Percentiles rank a stretch among this genome's conserved stretches.
Conservation (phyloP, 495 filamentous ascomycete species). For the Tricharina praecox region DNA sequence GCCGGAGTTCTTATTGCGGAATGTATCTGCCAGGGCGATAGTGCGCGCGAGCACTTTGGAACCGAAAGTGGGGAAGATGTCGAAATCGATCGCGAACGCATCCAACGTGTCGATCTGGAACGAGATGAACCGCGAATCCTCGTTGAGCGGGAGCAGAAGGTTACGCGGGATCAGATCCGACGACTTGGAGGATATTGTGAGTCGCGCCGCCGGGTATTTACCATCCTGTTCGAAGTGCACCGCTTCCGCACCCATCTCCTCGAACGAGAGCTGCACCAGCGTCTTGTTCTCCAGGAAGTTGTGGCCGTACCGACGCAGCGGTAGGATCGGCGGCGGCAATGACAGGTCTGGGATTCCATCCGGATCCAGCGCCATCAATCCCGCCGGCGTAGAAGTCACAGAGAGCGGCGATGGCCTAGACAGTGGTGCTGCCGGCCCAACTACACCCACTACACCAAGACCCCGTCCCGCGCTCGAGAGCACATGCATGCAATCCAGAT, state of each 20-base stretch:
- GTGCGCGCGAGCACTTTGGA: slow-evolving; percentile 93
- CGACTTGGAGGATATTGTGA: slow-evolving; percentile 89
- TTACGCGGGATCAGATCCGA: slow-evolving; percentile 94
- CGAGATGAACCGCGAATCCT: slow-evolving; percentile 77
- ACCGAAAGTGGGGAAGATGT: slow-evolving; percentile 93
- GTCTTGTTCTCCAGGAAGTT: slow-evolving; percentile 97
- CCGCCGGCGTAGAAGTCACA: slow-evolving; percentile 19
- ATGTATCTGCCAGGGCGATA: slow-evolving; percentile 72
- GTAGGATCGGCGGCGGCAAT: slow-evolving; percentile 89
- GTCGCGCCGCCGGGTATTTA: slow-evolving; percentile 83
- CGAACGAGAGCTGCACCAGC: slow-evolving; percentile 78
- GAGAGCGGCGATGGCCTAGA: slow-evolving; percentile 33
- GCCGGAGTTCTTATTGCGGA: slow-evolving; percentile 54
- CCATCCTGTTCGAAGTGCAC: slow-evolving; percentile 85
- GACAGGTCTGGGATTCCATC: slow-evolving; percentile 87
- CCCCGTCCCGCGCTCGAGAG: slow-evolving; percentile 41
- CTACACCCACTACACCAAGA: slow-evolving; percentile 20
- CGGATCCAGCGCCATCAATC: slow-evolving; percentile 46
- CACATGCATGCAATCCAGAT: slow-evolving; percentile 82
- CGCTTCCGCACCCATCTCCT: slow-evolving; percentile 45
- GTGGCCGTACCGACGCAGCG: slow-evolving; percentile 82
- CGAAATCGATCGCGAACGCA: slow-evolving; percentile 88
- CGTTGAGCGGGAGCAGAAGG: slow-evolving; percentile 84
- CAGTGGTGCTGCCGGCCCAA: no score
- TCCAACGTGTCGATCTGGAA: slow-evolving; percentile 91